Base-by-base conservation (phyloP, 75 land plant genomes). In the Selaginella moellendorffii region DNA sequence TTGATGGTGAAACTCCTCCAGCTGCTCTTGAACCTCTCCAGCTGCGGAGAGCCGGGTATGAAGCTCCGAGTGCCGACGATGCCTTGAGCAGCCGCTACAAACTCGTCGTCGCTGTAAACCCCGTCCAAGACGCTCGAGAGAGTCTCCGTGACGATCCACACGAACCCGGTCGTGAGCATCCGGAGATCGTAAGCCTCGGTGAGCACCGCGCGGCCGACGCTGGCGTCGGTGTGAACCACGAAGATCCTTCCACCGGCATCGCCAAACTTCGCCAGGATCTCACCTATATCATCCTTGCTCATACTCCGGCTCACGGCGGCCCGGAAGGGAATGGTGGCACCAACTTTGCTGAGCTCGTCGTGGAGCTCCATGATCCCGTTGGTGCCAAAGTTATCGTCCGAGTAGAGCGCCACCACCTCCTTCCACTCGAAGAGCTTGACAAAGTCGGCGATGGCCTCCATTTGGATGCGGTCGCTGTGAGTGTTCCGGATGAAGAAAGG, bases 261-360 rank as follows among this genome's bases (percentile, higher is more conserved):
- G 2, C 28, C 68, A n/a, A 25, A 28, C 46, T 14, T 36, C 10
- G 46, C 46, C 5, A 36, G 46, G 46, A 36, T 36, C 46, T 36
- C 46, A 5, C 46, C 46, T 14, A 36, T 14, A 14, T 36, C 46
- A 14, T 36, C 46, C 46, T 5, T 5, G 46, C 10, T 36, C 46
- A 36, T 36, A 36, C 10, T 36, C 46, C 46, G 5, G 46, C 46
- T 36, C 5, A 36, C 46, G 20, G 65, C 65, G 26, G 74, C 76
- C 27, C 75, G 66, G 66, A 72, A 79, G 25, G 82, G 74, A 52
- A 88, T 75, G 30, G 31, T 80, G 31, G 82, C 66, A 0, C 83
- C 78, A 63, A 76, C 82, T 30, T 77, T 77, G 2, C 73, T 68
- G 46, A 56, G 59, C n/a, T 5, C 59, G n/a, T 56, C 24, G n/a